Evolutionary conservation across 164 flowering plant genomes (phyloP).

Genomic region (Tetrastigma voinierianum): DNA sequence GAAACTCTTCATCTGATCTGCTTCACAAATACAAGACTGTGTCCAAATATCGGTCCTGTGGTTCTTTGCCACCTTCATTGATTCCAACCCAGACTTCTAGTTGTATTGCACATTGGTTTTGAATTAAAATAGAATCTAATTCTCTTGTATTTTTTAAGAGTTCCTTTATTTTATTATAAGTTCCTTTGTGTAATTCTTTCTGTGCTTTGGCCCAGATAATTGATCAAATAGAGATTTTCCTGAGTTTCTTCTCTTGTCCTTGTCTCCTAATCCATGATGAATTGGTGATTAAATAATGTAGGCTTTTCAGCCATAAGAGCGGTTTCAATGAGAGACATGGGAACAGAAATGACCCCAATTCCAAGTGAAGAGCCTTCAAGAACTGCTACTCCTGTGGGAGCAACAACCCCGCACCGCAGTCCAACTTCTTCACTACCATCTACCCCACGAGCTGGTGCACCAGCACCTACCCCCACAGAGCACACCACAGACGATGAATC

Average conservation of each 20-base stretch:
- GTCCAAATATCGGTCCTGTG: no score
- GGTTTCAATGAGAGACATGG: constrained; percentile 93
- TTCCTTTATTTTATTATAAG: no score
- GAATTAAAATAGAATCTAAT: no score
- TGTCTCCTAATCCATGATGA: background rate
- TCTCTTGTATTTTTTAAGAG: no score
- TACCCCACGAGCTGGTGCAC: constrained; percentile 64
- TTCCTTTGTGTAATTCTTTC: no score
- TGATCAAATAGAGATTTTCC: background rate
- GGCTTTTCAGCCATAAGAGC: constrained; percentile 53
- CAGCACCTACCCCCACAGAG: constrained; percentile 45
- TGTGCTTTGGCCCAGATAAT: background rate
- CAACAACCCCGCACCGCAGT: constrained; percentile 81
- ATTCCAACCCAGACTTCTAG: no score
- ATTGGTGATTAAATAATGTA: constrained; percentile 20
- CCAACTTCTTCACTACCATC: constrained; percentile 84
- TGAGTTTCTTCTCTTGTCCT: background rate
- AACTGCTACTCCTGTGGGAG: constrained; percentile 74
- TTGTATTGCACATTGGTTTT: no score
- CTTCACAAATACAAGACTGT: no score
- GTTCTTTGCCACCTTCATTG: no score
- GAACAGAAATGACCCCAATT: constrained; percentile 95
- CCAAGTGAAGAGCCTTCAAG: constrained; percentile 92
- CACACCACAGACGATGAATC: constrained; percentile 27
- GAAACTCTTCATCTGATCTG: no score